A percentile compares a stretch with the other conserved stretches of the same genome.
Evolutionary conservation across 164 flowering plant species (phyloP).

Genomic region (Tetrastigma voinierianum): DNA sequence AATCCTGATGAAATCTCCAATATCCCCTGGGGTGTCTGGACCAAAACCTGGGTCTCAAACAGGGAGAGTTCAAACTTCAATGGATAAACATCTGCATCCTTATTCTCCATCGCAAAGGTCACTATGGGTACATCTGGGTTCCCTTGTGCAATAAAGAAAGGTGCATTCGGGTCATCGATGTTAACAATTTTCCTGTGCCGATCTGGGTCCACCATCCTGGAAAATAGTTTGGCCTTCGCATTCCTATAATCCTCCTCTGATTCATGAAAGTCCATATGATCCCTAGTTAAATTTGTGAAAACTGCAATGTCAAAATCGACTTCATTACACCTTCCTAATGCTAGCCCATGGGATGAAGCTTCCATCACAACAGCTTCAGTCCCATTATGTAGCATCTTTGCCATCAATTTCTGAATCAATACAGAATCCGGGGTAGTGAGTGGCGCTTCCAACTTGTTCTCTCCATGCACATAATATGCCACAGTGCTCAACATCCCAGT

Average conservation of each 20-base stretch:
- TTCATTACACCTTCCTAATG: slow-evolving; percentile 68
- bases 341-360: slow-evolving; percentile 72
- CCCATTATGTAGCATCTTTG: slow-evolving; percentile 92
- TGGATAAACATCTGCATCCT: slow-evolving; percentile 80
- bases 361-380: slow-evolving; percentile 97
- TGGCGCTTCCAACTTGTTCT: slow-evolving; percentile 73
- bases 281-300: slow-evolving; percentile 74
- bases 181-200: slow-evolving; percentile 84
- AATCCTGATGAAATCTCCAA: slow-evolving; percentile 95
- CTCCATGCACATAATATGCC: slow-evolving; percentile 75
- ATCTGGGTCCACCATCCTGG: slow-evolving; percentile 84
- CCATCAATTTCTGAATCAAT: slow-evolving; percentile 84
- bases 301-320: slow-evolving; percentile 94
- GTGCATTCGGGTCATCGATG: slow-evolving; percentile 85
- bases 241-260: slow-evolving; percentile 76
- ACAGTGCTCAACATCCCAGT: slow-evolving; percentile 86
- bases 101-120: slow-evolving; percentile 83
- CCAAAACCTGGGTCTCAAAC: slow-evolving; percentile 95
- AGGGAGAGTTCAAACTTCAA: slow-evolving; percentile 81
- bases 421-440: slow-evolving; percentile 72
- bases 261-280: slow-evolving; percentile 63
- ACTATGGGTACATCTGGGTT: slow-evolving; percentile 85
- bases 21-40: slow-evolving; percentile 87
- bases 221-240: slow-evolving; percentile 68
- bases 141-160: slow-evolving; percentile 76